phyloP scores from a whole-genome alignment of 176 grass and related monocot species.

The Triticum monococcum region DNA sequence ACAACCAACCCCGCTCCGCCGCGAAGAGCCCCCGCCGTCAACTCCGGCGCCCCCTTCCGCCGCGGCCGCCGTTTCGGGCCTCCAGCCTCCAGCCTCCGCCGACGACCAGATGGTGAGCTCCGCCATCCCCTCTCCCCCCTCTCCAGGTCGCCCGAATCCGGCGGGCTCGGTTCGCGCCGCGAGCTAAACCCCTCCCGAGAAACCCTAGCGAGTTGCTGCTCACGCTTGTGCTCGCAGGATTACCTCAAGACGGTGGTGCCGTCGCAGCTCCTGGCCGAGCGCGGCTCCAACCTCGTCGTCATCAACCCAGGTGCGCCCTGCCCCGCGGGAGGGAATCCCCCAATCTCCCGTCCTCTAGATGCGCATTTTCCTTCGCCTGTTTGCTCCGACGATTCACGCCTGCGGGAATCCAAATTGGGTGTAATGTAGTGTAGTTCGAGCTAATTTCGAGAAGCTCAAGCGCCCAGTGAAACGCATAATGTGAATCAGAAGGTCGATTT shows the following conservation, averaged over 20 bases:
- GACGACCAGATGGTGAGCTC: constrained; percentile 15
- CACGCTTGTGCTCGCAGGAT: constrained; percentile 44
- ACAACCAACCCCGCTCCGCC: not conserved
- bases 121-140: not conserved
- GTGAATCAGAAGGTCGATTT: not conserved
- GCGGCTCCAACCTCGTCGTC: constrained; percentile 84
- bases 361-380: not conserved
- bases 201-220: constrained; percentile 27
- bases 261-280: constrained; percentile 88
- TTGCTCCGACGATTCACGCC: not conserved
- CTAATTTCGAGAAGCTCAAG: not conserved
- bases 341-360: not conserved
- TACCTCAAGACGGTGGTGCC: constrained; percentile 88
- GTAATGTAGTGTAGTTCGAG: not conserved
- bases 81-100: not conserved
- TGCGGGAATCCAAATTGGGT: not conserved
- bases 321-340: not conserved
- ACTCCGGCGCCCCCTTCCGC: not conserved
- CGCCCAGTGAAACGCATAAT: not conserved
- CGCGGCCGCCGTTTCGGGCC: not conserved
- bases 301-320: constrained; percentile 79
- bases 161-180: not conserved
- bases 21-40: not conserved
- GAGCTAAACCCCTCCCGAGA: constrained; percentile 1
- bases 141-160: not conserved